A percentile compares a stretch with the other conserved stretches of the same genome.
phyloP scores from a whole-genome alignment of 176 grass and related monocot genomes.

The Avena sativa region DNA sequence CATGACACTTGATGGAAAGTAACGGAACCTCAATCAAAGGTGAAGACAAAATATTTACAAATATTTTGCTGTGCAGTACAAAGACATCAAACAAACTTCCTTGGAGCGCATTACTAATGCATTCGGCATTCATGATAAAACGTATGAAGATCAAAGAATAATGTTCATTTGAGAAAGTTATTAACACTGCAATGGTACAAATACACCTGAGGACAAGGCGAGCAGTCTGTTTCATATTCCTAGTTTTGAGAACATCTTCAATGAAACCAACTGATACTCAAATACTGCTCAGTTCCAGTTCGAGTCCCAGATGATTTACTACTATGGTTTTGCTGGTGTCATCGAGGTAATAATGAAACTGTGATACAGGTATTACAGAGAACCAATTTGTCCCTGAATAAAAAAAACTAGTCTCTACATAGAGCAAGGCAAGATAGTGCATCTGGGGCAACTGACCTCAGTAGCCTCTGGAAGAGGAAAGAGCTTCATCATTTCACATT shows the following conservation, averaged over 20 bases:
- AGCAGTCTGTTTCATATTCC: constrained; percentile 7
- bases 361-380: neutral
- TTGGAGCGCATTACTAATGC: constrained; percentile 2
- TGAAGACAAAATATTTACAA: neutral
- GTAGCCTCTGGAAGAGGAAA: constrained; percentile 19
- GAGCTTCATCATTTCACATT: constrained; percentile 61
- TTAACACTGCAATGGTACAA: neutral
- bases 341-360: constrained; percentile 7
- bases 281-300: constrained; percentile 11
- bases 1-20: neutral
- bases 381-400: neutral
- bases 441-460: constrained; percentile 54
- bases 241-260: constrained; percentile 21
- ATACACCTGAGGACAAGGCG: neutral
- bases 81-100: neutral
- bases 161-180: neutral
- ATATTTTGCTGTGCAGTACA: neutral
- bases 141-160: neutral
- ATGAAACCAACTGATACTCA: constrained; percentile 16
- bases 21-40: neutral
- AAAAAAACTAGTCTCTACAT: neutral
- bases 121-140: neutral
- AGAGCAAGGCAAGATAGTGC: neutral
- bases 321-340: neutral
- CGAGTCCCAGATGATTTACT: neutral